Evolutionary conservation across 176 grass and related monocot species (phyloP).

Genomic region (Oryza australiensis): DNA sequence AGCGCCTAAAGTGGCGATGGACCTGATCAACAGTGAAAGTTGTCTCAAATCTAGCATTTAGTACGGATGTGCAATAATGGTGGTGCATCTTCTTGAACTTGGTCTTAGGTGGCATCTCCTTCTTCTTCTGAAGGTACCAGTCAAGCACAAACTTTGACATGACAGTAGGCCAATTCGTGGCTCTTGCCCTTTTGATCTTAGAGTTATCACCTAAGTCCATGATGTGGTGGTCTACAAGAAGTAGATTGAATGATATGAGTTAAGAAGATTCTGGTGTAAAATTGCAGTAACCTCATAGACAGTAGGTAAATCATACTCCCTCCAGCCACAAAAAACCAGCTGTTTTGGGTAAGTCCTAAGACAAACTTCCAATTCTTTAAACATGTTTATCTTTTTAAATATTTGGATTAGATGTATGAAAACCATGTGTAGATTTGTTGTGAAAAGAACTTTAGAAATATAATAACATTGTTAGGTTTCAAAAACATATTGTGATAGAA

Average conservation of each 20-base stretch:
- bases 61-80: constrained; percentile 31
- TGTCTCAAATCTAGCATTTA: constrained; percentile 51
- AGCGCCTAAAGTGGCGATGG: constrained; percentile 55
- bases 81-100: constrained; percentile 56
- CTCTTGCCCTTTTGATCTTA: constrained; percentile 52
- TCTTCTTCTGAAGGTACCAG: constrained; percentile 60
- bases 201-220: constrained; percentile 29
- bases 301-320: constrained; percentile 17
- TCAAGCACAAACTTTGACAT: constrained; percentile 61
- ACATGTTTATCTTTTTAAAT: not conserved
- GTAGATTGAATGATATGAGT: constrained; percentile 16
- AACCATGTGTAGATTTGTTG: not conserved
- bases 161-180: constrained; percentile 53
- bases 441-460: not conserved
- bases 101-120: constrained; percentile 48
- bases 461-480: not conserved
- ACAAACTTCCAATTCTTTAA: too few relatives aligned
- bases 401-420: not conserved
- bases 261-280: constrained; percentile 6
- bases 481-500: not conserved
- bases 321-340: not conserved
- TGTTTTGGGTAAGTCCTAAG: too few relatives aligned
- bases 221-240: constrained; percentile 48
- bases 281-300: constrained; percentile 12
- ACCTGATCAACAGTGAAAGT: constrained; percentile 55